Percentiles rank a stretch among this genome's conserved stretches.
Evolutionary conservation across 2,329 filamentous ascomycete genomes (phyloP).

Genomic region (Colletotrichum siamense): DNA sequence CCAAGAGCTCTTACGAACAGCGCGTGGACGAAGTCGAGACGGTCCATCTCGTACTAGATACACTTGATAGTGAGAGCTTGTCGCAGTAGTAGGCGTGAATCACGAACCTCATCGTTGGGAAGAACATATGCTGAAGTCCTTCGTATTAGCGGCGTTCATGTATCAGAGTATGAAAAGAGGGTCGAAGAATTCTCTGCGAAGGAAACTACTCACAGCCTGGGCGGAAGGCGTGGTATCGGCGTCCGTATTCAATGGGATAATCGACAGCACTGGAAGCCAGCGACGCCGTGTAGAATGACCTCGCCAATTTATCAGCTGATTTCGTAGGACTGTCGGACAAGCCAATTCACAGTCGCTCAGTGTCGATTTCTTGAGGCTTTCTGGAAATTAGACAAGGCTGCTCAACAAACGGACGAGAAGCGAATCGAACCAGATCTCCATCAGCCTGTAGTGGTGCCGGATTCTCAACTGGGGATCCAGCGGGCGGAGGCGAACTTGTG

Average conservation of each 20-base stretch:
- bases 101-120: conserved; percentile 37
- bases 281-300: not conserved
- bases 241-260: conserved; percentile 1
- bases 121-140: not conserved
- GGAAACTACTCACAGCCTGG: conserved; percentile 10
- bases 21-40: not conserved
- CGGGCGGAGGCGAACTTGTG: not conserved
- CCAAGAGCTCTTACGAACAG: not conserved
- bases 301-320: not conserved
- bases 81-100: too few relatives aligned
- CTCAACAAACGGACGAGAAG: not conserved
- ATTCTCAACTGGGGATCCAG: not conserved
- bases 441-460: not conserved
- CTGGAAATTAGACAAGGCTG: accelerated
- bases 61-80: too few relatives aligned
- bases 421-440: not conserved
- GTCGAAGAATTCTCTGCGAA: accelerated
- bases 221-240: conserved; percentile 14
- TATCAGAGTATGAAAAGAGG: accelerated
- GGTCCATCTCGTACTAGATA: not conserved
- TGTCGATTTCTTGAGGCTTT: not conserved
- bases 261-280: not conserved
- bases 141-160: not conserved
- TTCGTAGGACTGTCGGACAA: not conserved
- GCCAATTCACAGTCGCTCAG: not conserved